Percentiles rank a stretch among this genome's conserved stretches.
Evolutionary conservation across 192 early-diverging fungal genomes (phyloP).

Genomic region (Coemansia sp.): DNA sequence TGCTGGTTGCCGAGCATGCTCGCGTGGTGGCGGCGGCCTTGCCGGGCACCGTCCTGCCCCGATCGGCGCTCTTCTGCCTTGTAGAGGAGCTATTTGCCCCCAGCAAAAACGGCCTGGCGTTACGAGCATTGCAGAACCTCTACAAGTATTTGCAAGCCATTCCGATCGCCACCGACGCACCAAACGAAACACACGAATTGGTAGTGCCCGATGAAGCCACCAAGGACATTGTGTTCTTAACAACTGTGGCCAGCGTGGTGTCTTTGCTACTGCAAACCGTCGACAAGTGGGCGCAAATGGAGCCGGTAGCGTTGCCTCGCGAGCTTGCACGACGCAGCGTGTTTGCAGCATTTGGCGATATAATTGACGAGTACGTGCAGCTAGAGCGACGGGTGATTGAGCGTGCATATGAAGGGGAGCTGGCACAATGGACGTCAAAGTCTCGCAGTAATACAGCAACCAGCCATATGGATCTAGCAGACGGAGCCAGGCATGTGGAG

Average conservation of each 20-base stretch:
- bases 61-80: constrained; percentile 28
- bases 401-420: constrained; percentile 25
- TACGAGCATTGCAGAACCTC: constrained; percentile 20
- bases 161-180: constrained; percentile 10
- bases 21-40: constrained; percentile 21
- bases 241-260: constrained; percentile 39
- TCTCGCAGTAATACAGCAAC: neutral
- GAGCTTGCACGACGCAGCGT: constrained; percentile 37
- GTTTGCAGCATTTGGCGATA: constrained; percentile 36
- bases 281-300: constrained; percentile 25
- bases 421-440: constrained; percentile 25
- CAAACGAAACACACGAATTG: neutral
- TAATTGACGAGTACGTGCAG: constrained; percentile 38
- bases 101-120: constrained; percentile 9
- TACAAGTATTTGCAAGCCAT: constrained; percentile 25
- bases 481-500: neutral
- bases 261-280: constrained; percentile 23
- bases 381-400: constrained; percentile 41
- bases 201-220: constrained; percentile 42
- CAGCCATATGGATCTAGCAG: no score
- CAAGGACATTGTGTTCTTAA: constrained; percentile 37
- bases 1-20: constrained; percentile 28
- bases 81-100: constrained; percentile 27
- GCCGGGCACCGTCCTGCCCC: constrained; percentile 14
- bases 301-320: constrained; percentile 15